Conservation (phyloP, 176 grass and related monocot genomes). For the Saccharum officinarum region DNA sequence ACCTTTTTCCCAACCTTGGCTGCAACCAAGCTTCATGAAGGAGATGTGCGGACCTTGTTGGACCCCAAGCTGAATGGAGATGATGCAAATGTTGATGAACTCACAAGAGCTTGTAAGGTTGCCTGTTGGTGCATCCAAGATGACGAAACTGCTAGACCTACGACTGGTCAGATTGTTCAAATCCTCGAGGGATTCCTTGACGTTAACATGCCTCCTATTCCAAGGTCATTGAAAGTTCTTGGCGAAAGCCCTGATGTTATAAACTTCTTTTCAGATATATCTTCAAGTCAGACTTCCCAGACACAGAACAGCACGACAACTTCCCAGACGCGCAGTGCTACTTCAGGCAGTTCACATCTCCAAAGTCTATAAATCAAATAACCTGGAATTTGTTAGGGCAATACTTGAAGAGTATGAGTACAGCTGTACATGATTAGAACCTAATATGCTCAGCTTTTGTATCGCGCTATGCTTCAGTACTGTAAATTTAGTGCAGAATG, state of each 20-base stretch:
- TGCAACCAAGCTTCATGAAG: conserved; percentile 57
- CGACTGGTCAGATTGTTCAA: conserved; percentile 76
- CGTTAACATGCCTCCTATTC: conserved; percentile 72
- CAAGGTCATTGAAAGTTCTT: conserved; percentile 61
- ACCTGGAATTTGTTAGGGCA: conserved; percentile 24
- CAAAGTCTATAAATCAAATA: conserved; percentile 30
- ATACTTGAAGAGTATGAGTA: conserved; percentile 12
- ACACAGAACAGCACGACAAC: conserved; percentile 49
- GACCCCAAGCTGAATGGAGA: conserved; percentile 62
- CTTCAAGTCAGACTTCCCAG: conserved; percentile 44
- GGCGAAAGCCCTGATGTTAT: conserved; percentile 64
- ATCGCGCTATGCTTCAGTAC: conserved; percentile 13
- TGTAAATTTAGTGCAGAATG: conserved; percentile 19
- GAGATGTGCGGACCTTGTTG: conserved; percentile 54
- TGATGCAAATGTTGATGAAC: conserved; percentile 54
- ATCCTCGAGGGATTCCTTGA: conserved; percentile 75
- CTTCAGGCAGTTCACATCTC: conserved; percentile 29
- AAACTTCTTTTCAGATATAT: conserved; percentile 77
- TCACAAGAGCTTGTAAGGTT: conserved; percentile 74
- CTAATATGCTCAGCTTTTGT: conserved; percentile 13
- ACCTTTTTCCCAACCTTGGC: conserved; percentile 66
- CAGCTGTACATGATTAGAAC: conserved; percentile 31
- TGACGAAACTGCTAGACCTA: conserved; percentile 68
- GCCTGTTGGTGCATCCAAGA: conserved; percentile 97
- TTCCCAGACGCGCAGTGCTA: conserved; percentile 41